Evolutionary conservation across 495 filamentous ascomycete species (phyloP).

Genomic region (Aspergillus asperescens): DNA sequence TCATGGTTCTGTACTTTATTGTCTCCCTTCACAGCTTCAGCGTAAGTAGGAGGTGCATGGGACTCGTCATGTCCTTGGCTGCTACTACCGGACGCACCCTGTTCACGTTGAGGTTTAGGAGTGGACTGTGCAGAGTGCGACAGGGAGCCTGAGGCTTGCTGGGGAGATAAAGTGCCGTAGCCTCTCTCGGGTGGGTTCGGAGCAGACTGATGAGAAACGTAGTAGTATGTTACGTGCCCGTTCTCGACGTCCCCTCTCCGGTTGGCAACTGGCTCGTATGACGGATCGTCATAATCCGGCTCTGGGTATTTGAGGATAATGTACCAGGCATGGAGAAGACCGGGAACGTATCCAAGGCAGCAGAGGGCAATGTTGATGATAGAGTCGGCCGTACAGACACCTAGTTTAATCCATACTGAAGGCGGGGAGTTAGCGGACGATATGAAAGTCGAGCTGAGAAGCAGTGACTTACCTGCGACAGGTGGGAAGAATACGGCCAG

Average conservation of each 20-base stretch:
- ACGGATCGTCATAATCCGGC: conserved; percentile 46
- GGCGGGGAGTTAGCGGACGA: conserved; percentile 5
- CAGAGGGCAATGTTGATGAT: conserved; percentile 94
- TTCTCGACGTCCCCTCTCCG: conserved; percentile 39
- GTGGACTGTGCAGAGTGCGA: conserved; percentile 19
- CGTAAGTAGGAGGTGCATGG: conserved; percentile 68
- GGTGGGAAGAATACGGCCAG: conserved; percentile 92
- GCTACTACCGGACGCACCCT: conserved; percentile 25
- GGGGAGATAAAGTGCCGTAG: conserved; percentile 35
- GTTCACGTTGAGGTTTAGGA: conserved; percentile 24
- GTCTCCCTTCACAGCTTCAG: conserved; percentile 80
- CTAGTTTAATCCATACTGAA: conserved; percentile 90
- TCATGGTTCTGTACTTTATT: conserved; percentile 72
- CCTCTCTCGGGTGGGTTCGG: conserved; percentile 35
- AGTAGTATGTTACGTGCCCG: conserved; percentile 62
- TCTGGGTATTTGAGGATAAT: conserved; percentile 92
- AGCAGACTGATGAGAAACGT: conserved; percentile 51
- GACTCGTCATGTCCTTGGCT: conserved; percentile 29
- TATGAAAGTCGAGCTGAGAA: conserved; percentile 3
- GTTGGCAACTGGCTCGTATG: conserved; percentile 57
- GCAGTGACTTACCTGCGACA: conserved; percentile 66
- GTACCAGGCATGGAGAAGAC: conserved; percentile 95
- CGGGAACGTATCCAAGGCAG: conserved; percentile 82
- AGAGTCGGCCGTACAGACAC: conserved; percentile 88
- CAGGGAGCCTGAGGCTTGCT: conserved; percentile 23